These are phyloP conservation scores for Backusella parvicylindrica DNA, from an alignment of 192 early-diverging fungal genomes.

Conservation along the genomic window DNA sequence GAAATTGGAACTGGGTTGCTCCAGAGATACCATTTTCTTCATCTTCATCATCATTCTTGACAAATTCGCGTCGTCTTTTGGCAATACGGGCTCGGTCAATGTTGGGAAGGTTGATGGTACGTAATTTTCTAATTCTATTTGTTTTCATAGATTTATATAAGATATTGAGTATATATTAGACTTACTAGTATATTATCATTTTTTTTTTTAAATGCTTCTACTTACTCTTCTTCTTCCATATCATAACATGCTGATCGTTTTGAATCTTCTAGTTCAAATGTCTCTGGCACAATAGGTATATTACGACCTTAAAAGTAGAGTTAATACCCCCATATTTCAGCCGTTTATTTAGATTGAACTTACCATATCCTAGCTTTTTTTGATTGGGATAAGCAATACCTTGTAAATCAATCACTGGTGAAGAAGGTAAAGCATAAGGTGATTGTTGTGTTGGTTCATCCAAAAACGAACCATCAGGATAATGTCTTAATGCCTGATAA, in stretches of 20 bases:
- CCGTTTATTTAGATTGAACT: neutral
- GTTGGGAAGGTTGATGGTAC: constrained; percentile 9
- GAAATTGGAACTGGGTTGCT: constrained; percentile 9
- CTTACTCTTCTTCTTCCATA: constrained; percentile 44
- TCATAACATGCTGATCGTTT: constrained; percentile 36
- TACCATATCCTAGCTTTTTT: constrained; percentile 47
- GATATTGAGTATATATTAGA: neutral
- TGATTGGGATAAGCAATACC: constrained; percentile 64
- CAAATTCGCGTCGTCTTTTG: constrained; percentile 30
- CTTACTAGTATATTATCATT: too few relatives aligned
- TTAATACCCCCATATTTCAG: neutral
- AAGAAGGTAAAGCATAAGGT: constrained; percentile 60
- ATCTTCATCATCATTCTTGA: constrained; percentile 33
- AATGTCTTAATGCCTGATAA: constrained; percentile 64
- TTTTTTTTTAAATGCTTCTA: too few relatives aligned
- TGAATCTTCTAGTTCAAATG: constrained; percentile 49
- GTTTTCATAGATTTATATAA: neutral
- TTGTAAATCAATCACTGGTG: constrained; percentile 61
- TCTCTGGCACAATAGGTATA: constrained; percentile 46
- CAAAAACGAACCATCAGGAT: constrained; percentile 62
- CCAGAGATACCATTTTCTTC: constrained; percentile 6
- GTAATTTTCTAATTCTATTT: neutral
- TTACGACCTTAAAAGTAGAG: constrained; percentile 39
- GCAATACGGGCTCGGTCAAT: constrained; percentile 26
- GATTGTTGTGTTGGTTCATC: constrained; percentile 66